phyloP scores from a whole-genome alignment of 495 filamentous ascomycete species.

The Bryoglossum gracile region DNA sequence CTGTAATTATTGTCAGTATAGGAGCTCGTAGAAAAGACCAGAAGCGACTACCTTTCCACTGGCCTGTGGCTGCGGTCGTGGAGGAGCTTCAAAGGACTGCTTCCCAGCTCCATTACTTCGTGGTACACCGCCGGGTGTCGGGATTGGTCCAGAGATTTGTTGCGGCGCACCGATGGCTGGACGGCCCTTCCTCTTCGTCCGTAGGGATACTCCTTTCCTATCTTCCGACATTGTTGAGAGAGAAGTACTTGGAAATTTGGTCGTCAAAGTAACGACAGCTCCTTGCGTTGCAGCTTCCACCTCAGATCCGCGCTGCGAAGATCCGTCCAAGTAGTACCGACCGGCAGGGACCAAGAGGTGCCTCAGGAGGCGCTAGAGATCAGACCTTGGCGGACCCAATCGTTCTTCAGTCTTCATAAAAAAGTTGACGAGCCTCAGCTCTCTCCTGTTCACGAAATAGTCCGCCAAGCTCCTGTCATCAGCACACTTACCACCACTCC shows the following conservation, averaged over 20 bases:
- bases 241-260: not conserved
- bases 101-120: slow-evolving; percentile 20
- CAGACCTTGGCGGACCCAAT: no score
- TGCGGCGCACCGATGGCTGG: slow-evolving; percentile 78
- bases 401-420: no score
- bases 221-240: slow-evolving; percentile 43
- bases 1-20: slow-evolving; percentile 23
- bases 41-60: slow-evolving; percentile 23
- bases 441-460: no score
- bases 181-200: slow-evolving; percentile 74
- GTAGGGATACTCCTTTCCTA: slow-evolving; percentile 64
- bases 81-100: slow-evolving; percentile 19
- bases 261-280: no score
- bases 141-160: slow-evolving; percentile 63
- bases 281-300: not conserved
- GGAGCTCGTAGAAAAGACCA: not conserved
- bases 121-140: slow-evolving; percentile 28
- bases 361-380: no score
- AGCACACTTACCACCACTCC: slow-evolving; percentile 14
- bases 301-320: no score
- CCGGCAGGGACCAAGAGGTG: no score
- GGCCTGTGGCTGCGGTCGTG: slow-evolving; percentile 16
- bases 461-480: slow-evolving; percentile 8
- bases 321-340: no score
- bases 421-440: no score